A percentile compares a stretch with the other conserved stretches of the same genome.
Conservation (phyloP, 768 basidiomycete species). For the Galerina marginata region DNA sequence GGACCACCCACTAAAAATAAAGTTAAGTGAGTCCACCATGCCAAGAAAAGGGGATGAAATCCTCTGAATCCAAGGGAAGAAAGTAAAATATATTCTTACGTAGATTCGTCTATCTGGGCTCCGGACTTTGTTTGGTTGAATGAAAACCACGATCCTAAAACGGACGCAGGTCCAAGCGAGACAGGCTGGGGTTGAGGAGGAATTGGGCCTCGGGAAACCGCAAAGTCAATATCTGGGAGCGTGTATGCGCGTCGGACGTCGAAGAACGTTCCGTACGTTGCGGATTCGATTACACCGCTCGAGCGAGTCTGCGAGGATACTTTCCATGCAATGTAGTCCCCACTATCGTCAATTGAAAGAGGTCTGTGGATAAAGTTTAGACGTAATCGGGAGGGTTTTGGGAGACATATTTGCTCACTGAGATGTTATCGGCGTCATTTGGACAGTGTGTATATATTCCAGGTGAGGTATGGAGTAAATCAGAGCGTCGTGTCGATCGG, state of each 20-base stretch:
- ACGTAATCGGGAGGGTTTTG: neutral
- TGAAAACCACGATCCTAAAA: conserved; percentile 61
- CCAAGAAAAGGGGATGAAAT: too few species aligned
- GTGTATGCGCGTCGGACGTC: conserved; percentile 56
- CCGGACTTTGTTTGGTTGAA: conserved; percentile 58
- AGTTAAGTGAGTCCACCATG: neutral
- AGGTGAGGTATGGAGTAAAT: conserved; percentile 70
- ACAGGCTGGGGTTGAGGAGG: conserved; percentile 70
- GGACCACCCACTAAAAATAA: conserved; percentile 63
- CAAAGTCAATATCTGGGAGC: conserved; percentile 57
- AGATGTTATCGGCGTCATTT: conserved; percentile 37
- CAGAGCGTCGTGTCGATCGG: conserved; percentile 51
- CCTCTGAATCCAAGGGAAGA: neutral
- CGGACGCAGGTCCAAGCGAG: conserved; percentile 59
- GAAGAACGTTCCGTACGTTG: conserved; percentile 64
- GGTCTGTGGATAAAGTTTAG: conserved; percentile 27
- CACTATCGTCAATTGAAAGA: conserved; percentile 51
- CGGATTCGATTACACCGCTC: conserved; percentile 38
- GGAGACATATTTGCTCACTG: conserved; percentile 33
- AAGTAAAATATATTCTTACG: conserved; percentile 43
- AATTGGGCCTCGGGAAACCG: conserved; percentile 42
- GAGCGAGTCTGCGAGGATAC: conserved; percentile 30
- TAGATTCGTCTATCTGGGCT: conserved; percentile 61
- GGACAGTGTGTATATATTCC: conserved; percentile 56
- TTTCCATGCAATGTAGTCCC: conserved; percentile 60